Conservation (phyloP, 2,329 filamentous ascomycete species). For the Hymenoscyphus infarciens region DNA sequence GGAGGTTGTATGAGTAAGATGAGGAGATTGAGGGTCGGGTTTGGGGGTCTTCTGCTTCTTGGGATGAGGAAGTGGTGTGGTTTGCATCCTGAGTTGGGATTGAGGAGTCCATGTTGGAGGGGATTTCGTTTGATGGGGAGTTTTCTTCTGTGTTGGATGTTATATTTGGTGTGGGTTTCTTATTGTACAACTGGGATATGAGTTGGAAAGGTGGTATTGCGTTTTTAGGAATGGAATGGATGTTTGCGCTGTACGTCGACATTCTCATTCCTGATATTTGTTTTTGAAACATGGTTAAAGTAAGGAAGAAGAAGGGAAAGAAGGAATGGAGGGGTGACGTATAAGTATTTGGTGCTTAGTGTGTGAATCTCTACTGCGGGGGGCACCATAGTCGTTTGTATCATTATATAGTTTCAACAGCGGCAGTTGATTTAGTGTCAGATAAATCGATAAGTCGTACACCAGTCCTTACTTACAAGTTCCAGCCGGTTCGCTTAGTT, state of each 20-base stretch:
- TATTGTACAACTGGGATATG: neutral
- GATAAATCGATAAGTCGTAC: neutral
- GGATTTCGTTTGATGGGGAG: neutral
- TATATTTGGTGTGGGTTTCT: neutral
- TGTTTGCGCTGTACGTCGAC: neutral
- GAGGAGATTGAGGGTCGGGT: neutral
- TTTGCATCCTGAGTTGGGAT: neutral
- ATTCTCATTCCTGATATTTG: neutral
- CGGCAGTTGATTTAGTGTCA: no score
- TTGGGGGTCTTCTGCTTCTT: neutral
- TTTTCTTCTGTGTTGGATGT: neutral
- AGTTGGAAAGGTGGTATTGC: neutral
- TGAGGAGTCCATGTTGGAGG: neutral
- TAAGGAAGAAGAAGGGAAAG: neutral
- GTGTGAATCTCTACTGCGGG: neutral
- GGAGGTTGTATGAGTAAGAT: neutral
- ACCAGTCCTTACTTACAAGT: neutral
- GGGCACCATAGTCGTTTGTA: neutral
- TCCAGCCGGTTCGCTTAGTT: neutral
- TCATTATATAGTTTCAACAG: neutral
- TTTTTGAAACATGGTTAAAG: neutral
- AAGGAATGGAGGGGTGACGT: neutral
- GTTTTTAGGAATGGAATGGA: neutral
- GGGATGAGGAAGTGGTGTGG: neutral
- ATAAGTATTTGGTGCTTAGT: neutral